These are phyloP conservation scores for Phaeomoniella chlamydospora DNA, from an alignment of 2,329 filamentous ascomycete species.

Conservation along the genomic window DNA sequence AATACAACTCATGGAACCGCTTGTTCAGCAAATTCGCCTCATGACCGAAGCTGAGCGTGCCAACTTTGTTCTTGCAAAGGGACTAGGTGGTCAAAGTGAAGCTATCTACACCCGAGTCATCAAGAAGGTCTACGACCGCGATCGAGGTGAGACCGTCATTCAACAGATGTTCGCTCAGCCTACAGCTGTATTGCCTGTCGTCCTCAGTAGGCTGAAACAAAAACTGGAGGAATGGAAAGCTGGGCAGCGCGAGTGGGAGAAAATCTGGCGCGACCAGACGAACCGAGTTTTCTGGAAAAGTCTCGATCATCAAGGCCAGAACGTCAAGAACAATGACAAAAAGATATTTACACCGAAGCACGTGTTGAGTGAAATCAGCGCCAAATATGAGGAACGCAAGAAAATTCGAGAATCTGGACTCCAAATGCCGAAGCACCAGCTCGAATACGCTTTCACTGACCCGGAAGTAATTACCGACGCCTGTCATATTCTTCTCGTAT, in stretches of 20 bases:
- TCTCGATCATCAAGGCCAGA: constrained; percentile 89
- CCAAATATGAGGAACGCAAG: constrained; percentile 81
- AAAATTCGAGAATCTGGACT: constrained; percentile 50
- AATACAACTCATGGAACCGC: constrained; percentile 88
- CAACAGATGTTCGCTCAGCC: constrained; percentile 74
- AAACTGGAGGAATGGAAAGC: constrained; percentile 98
- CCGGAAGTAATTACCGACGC: constrained; percentile 47
- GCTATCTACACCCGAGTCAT: constrained; percentile 95
- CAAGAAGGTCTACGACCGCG: constrained; percentile 88
- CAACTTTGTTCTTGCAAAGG: constrained; percentile 64
- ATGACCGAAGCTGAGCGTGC: constrained; percentile 60
- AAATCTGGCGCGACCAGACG: constrained; percentile 94
- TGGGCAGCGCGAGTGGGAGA: constrained; percentile 94
- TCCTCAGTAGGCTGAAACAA: constrained; percentile 80
- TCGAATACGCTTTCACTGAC: constrained; percentile 60
- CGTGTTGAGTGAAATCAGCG: constrained; percentile 78
- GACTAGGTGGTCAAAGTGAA: constrained; percentile 81
- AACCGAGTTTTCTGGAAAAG: constrained; percentile 91
- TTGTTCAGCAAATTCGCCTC: constrained; percentile 76
- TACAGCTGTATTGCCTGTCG: constrained; percentile 73
- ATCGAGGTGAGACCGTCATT: constrained; percentile 72
- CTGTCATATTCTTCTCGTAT: constrained; percentile 30
- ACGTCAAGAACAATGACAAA: constrained; percentile 80
- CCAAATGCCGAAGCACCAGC: constrained; percentile 55
- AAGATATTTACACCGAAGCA: constrained; percentile 81